Conservation (phyloP, 352 stramenopile genomes). For the Phytophthora syringae region DNA sequence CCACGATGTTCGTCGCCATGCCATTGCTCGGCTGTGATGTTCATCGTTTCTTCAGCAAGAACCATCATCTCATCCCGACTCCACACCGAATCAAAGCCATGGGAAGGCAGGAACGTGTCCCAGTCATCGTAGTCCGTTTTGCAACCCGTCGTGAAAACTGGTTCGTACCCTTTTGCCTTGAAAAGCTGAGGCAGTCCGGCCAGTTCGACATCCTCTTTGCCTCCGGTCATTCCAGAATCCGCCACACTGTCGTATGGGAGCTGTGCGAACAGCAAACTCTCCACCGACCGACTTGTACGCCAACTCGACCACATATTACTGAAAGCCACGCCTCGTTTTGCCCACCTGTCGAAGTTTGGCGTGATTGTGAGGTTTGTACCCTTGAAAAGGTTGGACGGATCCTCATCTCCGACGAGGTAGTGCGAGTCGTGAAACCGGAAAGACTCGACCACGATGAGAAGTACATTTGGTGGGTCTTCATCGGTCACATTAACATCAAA, state of each 20-base stretch:
- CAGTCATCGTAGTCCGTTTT: constrained; percentile 54
- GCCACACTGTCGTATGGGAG: constrained; percentile 49
- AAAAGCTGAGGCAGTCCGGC: constrained; percentile 60
- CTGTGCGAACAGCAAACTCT: constrained; percentile 63
- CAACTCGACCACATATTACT: constrained; percentile 70
- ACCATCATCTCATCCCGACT: constrained; percentile 44
- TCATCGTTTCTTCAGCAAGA: constrained; percentile 36
- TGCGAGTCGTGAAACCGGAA: constrained; percentile 62
- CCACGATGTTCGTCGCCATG: constrained; percentile 14
- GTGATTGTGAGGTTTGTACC: constrained; percentile 43
- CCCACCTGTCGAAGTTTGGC: constrained; percentile 57
- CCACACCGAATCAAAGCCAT: constrained; percentile 60
- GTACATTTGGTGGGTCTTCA: constrained; percentile 48
- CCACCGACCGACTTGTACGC: constrained; percentile 62
- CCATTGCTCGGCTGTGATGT: constrained; percentile 45
- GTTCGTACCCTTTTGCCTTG: constrained; percentile 55
- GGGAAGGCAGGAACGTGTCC: constrained; percentile 45
- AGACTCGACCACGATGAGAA: constrained; percentile 61
- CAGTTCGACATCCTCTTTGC: constrained; percentile 38
- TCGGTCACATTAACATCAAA: constrained; percentile 47
- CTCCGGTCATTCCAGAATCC: constrained; percentile 43
- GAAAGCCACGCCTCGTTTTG: constrained; percentile 53
- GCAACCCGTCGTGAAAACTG: constrained; percentile 53
- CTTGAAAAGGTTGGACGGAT: constrained; percentile 46
- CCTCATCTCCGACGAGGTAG: constrained; percentile 51